A percentile compares a stretch with the other conserved stretches of the same genome.
phyloP scores from a whole-genome alignment of 352 stramenopile genomes.

The Phytophthora pisi region DNA sequence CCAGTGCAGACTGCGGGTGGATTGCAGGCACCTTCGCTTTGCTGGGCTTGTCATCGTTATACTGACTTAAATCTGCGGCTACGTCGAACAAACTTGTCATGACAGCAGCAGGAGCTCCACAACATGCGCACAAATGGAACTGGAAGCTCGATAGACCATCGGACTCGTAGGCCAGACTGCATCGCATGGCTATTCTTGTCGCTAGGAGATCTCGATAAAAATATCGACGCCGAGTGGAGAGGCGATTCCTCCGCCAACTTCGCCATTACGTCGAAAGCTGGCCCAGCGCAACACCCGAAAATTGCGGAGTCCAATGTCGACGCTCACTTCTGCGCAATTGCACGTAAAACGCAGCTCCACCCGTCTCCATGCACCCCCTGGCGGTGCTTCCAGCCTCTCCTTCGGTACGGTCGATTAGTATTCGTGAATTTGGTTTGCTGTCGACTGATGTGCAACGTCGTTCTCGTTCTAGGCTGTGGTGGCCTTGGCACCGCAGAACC shows the following conservation, averaged over 20 bases:
- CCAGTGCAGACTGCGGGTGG: conserved; percentile 35
- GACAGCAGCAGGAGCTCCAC: conserved; percentile 4
- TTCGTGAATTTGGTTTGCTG: not conserved
- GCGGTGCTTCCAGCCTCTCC: conserved; percentile 67
- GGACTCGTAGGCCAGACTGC: not conserved
- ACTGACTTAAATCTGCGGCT: conserved; percentile 57
- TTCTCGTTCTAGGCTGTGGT: conserved; percentile 27
- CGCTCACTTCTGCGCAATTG: conserved; percentile 76
- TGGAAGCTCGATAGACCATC: conserved; percentile 1
- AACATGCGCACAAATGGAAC: conserved; percentile 3
- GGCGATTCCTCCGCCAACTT: not conserved
- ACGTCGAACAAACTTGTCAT: conserved; percentile 72
- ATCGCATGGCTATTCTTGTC: conserved; percentile 17
- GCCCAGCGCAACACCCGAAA: conserved; percentile 3
- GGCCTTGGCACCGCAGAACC: conserved; percentile 63
- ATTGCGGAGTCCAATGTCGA: conserved; percentile 55
- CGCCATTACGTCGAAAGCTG: not conserved
- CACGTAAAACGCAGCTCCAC: conserved; percentile 83
- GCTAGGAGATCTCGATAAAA: conserved; percentile 5
- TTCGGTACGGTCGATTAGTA: conserved; percentile 50
- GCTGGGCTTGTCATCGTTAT: conserved; percentile 13
- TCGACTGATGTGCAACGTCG: conserved; percentile 1
- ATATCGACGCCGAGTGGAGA: conserved; percentile 5
- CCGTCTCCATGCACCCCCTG: conserved; percentile 68
- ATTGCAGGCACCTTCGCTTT: conserved; percentile 4